Evolutionary conservation across 73 alveolate species (phyloP), one percentile per base, ranked within the genome.

Genomic region (Tetrahymena borealis): DNA sequence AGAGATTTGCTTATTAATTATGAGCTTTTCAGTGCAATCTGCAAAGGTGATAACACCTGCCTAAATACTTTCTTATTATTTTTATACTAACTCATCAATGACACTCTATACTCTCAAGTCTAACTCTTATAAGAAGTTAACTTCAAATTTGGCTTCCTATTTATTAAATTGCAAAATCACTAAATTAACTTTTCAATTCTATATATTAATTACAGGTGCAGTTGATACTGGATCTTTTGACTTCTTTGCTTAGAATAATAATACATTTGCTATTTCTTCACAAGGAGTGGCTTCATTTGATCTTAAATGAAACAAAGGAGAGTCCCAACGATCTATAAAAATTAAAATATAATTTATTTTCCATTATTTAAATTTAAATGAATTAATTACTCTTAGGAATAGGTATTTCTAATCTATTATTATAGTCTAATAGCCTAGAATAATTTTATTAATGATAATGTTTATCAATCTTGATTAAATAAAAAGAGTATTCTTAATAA

Each of bases 211-310:
- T 60, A 60, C 85, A 6, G 85, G 85, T 10, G 85, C 85, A 60
- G 99, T 98, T 37, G 99, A 97, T 5, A 98, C 97, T 5, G 99
- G 99, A 91, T 98, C 99, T 91, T 96, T 98, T 7, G 99, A 98
- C 90, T 94, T 96, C 91, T 98, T 98, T 18, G 98, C 99, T 77
- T 93, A 95, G 79, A 91, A 90, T 79, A 85, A 93, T 33, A 98
- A 92, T 32, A 97, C 96, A 18, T 97, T 96, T 32, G 94, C 91
- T 40, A 98, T 96, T 41, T 96, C 98, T 78, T 98, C 99, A 92
- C 94, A 94, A 28, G 99, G 99, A 1, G 97, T 92, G 38, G 96
- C 97, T 60, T 98, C 99, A 39, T 96, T 92, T 18, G 92, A 92
- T 90, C 98, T 96, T 13, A 98, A 90, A 16, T 94, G 91, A 93